Evolutionary conservation across 345 rosid genomes (phyloP), one percentile per base, ranked within the genome.

Genomic region (Boechera stricta): DNA sequence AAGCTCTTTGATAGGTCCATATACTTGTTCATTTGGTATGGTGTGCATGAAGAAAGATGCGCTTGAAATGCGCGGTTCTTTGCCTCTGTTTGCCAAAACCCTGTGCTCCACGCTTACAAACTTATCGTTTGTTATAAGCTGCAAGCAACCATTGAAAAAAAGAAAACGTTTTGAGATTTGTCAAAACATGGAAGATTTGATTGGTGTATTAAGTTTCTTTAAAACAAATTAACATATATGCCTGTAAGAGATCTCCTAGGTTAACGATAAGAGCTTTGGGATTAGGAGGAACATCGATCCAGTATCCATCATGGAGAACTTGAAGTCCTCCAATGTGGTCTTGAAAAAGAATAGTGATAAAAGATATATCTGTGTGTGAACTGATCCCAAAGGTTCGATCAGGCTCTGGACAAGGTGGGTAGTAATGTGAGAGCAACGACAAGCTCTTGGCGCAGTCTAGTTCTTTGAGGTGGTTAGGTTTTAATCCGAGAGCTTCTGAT

Each of bases 261-360:
- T 85, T 86, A 65, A 86, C 47, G 2, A 86, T 83, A 0, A 86
- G 72, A 44, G 92, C 85, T 24, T 78, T 77, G 1, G 87, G 88
- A 42, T 42, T 35, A 0, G 83, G 79, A 38, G 85, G 83, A 12
- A 88, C 81, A 73, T 88, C 84, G 29, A 86, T 4, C 87, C 87
- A 86, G 8, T n/a, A 74, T n/a, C 76, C 61, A 26, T 79, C 64
- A n/a, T 80, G 75, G 10, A 82, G 83, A 21, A 85, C 81, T 36
- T 86, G 90, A 49, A 86, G 92, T 10, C 87, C 87, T 24, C 90
- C 90, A 5, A 86, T 76, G 21, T 85, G 82, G 61, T 86, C 86
- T 62, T 88, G 90, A 16, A 87, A 75, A 67, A 88, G 89, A 41
- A 88, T 79, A 0, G 89, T 80, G 56, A 88, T 69, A 73, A 87